Conservation (phyloP, 768 basidiomycete species). For the Cystobasidium ongulense region DNA sequence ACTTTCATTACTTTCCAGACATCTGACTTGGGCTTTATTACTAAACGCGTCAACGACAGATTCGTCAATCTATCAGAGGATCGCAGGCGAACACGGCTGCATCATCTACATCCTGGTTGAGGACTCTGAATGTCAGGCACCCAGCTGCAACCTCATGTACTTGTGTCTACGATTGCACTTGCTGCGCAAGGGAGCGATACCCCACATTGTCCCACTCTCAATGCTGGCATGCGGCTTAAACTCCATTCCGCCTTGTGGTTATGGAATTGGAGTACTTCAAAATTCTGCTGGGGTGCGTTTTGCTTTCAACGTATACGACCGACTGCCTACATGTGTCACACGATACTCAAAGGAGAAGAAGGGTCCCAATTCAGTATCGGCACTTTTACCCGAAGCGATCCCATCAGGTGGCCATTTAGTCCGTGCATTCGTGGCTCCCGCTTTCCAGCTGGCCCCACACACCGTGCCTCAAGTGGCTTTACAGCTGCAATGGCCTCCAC, state of each 20-base stretch:
- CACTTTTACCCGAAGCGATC: not conserved
- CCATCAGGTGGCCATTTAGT: conserved; percentile 49
- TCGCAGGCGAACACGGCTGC: not conserved
- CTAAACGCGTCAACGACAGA: not conserved
- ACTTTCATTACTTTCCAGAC: not conserved
- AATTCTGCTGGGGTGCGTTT: conserved; percentile 49
- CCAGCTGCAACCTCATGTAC: conserved; percentile 52
- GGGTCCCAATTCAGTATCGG: not conserved
- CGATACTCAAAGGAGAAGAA: not conserved
- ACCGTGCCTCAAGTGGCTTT: conserved; percentile 48
- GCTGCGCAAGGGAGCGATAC: conserved; percentile 54
- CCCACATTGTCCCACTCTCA: conserved; percentile 6
- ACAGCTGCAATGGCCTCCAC: conserved; percentile 47
- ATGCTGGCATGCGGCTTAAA: not conserved
- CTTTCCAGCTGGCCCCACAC: conserved; percentile 46
- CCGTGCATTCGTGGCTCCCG: not conserved
- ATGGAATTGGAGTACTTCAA: not conserved
- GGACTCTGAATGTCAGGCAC: conserved; percentile 49
- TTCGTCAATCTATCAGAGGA: not conserved
- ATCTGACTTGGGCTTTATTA: not conserved
- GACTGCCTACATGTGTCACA: conserved; percentile 49
- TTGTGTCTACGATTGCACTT: conserved; percentile 56
- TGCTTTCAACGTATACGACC: conserved; percentile 63
- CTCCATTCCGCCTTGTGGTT: not conserved
- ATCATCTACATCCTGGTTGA: conserved; percentile 52